Percentiles rank a stretch among this genome's conserved stretches.
Conservation (phyloP, 1,284 basidiomycete species). For the Ganoderma boninense region DNA sequence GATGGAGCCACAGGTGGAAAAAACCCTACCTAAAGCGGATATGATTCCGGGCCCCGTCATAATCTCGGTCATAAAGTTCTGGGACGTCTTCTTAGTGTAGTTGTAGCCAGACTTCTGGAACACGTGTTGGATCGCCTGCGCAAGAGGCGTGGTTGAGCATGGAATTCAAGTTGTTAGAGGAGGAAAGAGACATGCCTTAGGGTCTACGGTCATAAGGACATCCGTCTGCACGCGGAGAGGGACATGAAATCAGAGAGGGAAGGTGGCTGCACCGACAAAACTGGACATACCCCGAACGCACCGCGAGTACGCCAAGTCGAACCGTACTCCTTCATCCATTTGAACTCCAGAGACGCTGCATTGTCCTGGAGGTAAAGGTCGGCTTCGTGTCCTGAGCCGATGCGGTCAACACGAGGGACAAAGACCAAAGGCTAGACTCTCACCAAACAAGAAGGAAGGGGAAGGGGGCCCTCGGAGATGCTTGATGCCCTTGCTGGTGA, state of each 20-base stretch:
- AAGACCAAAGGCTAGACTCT: not conserved
- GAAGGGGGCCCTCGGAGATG: slow-evolving; percentile 10
- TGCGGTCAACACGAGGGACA: not conserved
- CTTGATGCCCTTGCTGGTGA: not conserved
- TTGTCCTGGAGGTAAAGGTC: slow-evolving; percentile 30
- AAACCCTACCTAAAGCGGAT: slow-evolving; percentile 27
- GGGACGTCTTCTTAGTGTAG: slow-evolving; percentile 34
- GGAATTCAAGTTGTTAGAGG: not conserved
- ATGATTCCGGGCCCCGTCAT: slow-evolving; percentile 33
- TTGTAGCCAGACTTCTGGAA: slow-evolving; percentile 38
- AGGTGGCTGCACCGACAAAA: not conserved
- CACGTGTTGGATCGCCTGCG: slow-evolving; percentile 39
- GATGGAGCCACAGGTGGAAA: too few relatives aligned
- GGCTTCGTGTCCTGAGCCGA: slow-evolving; percentile 27
- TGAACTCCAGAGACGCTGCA: slow-evolving; percentile 34
- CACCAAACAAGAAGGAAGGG: slow-evolving; percentile 7
- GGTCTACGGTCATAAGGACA: slow-evolving; percentile 27
- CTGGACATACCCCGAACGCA: slow-evolving; percentile 28
- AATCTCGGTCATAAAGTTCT: slow-evolving; percentile 21
- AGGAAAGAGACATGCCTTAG: slow-evolving; percentile 14
- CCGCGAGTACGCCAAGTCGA: slow-evolving; percentile 32
- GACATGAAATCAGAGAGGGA: not conserved
- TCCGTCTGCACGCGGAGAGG: slow-evolving; percentile 8
- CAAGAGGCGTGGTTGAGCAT: not conserved
- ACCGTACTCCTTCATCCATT: slow-evolving; percentile 35